Evolutionary conservation across 177 flowering plant genomes (phyloP).

Genomic region (Telopea speciosissima): DNA sequence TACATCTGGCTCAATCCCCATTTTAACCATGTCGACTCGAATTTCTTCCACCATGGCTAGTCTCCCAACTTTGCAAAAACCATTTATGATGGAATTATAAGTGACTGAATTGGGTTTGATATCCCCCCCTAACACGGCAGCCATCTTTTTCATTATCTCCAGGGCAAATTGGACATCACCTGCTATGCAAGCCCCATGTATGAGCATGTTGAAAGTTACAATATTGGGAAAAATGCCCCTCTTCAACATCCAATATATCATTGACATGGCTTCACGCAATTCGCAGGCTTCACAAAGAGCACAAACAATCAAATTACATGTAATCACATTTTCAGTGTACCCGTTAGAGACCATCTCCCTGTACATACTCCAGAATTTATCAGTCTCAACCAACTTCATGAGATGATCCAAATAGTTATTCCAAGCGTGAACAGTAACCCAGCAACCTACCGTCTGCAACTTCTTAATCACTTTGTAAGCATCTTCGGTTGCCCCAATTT

Average conservation of each 20-base stretch:
- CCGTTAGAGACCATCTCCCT: slow-evolving; percentile 36
- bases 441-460: slow-evolving; percentile 18
- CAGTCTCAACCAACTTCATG: slow-evolving; percentile 28
- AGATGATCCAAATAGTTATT: slow-evolving; percentile 43
- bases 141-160: slow-evolving; percentile 33
- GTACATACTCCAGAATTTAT: slow-evolving; percentile 35
- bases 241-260: slow-evolving; percentile 40
- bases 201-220: slow-evolving; percentile 42
- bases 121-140: slow-evolving; percentile 28
- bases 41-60: slow-evolving; percentile 28
- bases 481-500: slow-evolving; percentile 30
- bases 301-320: slow-evolving; percentile 39
- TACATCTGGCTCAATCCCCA: slow-evolving; percentile 30
- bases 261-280: slow-evolving; percentile 33
- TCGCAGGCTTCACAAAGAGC: slow-evolving; percentile 38
- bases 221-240: slow-evolving; percentile 36
- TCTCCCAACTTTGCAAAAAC: slow-evolving; percentile 38
- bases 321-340: slow-evolving; percentile 37
- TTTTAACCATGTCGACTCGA: slow-evolving; percentile 27
- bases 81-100: slow-evolving; percentile 42
- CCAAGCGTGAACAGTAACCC: slow-evolving; percentile 45
- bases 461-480: slow-evolving; percentile 39
- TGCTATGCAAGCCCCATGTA: slow-evolving; percentile 39
- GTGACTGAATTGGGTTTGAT: slow-evolving; percentile 35
- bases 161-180: slow-evolving; percentile 29